These are phyloP conservation scores for Remersonia thermophila DNA, from an alignment of 2,329 filamentous ascomycete species.

Conservation along the genomic window DNA sequence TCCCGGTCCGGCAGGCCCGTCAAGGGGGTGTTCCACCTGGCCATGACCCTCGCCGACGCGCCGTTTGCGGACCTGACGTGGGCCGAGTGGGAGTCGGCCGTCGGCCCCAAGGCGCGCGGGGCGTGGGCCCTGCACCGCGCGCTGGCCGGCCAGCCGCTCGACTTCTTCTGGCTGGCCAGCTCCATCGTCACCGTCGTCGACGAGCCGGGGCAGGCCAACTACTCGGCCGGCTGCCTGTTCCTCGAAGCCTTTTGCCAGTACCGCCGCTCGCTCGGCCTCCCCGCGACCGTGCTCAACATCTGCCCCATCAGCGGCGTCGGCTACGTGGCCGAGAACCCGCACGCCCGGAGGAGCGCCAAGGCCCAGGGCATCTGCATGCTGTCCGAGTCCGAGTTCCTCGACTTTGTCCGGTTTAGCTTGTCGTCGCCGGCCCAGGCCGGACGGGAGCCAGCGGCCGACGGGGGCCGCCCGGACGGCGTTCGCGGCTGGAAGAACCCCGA, in stretches of 20 bases:
- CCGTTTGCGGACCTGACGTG: conserved; percentile 41
- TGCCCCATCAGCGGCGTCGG: conserved; percentile 16
- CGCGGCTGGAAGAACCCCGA: background rate
- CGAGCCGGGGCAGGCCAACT: conserved; percentile 23
- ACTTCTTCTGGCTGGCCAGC: conserved; percentile 43
- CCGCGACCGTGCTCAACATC: conserved; percentile 20
- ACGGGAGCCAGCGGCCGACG: too few species aligned
- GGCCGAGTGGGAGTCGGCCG: conserved; percentile 33
- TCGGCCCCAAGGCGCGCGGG: conserved; percentile 39
- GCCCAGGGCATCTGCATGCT: conserved; percentile 2
- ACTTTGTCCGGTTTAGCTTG: background rate
- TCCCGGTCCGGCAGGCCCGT: conserved; percentile 24
- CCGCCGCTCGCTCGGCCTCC: conserved; percentile 16
- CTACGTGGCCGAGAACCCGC: conserved; percentile 7
- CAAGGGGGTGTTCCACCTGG: conserved; percentile 34
- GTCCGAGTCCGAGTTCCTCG: conserved; percentile 9
- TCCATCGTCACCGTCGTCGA: conserved; percentile 22
- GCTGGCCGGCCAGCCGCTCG: conserved; percentile 26
- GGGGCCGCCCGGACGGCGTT: too few species aligned
- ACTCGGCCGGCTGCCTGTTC: conserved; percentile 24
- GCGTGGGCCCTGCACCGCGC: conserved; percentile 42
- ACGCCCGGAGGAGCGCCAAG: background rate
- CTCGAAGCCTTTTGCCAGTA: conserved; percentile 22
- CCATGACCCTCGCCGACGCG: conserved; percentile 37
- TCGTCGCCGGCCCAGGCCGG: background rate